These are phyloP conservation scores for Pseudisothecium myosuroides DNA, from an alignment of 225 moss, liverwort and hornwort genomes.

Conservation along the genomic window DNA sequence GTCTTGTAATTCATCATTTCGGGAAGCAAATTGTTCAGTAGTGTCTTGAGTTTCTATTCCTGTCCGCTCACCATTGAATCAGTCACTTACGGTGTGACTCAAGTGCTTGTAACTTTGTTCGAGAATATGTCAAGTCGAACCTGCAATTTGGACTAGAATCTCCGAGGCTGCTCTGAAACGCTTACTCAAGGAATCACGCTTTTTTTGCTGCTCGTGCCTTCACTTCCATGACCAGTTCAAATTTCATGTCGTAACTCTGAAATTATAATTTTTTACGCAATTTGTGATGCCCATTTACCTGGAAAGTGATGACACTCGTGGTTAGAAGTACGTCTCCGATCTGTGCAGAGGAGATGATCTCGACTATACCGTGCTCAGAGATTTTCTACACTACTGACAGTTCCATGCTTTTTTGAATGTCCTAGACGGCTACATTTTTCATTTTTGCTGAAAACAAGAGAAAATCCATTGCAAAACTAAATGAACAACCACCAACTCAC, in stretches of 20 bases:
- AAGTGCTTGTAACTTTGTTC: constrained; percentile 36
- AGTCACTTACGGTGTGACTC: not conserved
- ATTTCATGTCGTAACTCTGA: not conserved
- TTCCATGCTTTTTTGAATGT: not conserved
- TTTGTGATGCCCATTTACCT: not conserved
- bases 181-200: constrained; percentile 16
- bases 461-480: not conserved
- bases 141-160: constrained; percentile 28
- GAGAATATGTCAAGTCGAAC: constrained; percentile 26
- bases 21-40: not conserved
- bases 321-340: not conserved
- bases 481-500: not conserved
- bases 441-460: too few relatives aligned
- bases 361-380: not conserved
- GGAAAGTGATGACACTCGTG: not conserved
- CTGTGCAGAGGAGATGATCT: not conserved
- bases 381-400: not conserved
- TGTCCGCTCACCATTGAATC: not conserved
- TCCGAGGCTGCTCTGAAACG: constrained; percentile 58
- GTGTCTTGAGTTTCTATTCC: not conserved
- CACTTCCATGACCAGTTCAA: not conserved
- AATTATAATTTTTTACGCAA: not conserved
- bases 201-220: not conserved
- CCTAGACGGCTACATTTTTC: too few relatives aligned
- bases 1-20: not conserved